Base-by-base conservation (phyloP, 2,329 filamentous ascomycete species). In the Aureobasidium sp. region DNA sequence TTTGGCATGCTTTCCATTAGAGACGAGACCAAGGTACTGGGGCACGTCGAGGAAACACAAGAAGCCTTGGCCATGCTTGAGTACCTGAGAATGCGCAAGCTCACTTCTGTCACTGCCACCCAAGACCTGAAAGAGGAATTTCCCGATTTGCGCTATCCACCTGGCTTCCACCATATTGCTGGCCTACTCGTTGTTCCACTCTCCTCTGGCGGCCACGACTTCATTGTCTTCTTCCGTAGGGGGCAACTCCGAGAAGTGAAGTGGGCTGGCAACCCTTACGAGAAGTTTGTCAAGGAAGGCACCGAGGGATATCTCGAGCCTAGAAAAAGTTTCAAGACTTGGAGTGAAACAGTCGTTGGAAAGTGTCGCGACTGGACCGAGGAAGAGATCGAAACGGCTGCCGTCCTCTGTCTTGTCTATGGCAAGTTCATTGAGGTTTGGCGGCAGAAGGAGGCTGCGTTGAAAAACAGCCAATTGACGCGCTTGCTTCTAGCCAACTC, bases 381-480 rank as follows among this genome's bases (percentile, higher is more conserved):
- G 68, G 88, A 95, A 64, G 89, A 96, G 69, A 81, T 95, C 2
- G 91, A 96, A 72, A 95, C 90, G 0, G 90, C 91, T 0, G 89
- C 90, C 0, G 89, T 95, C 0, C 77, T 96, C 2, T 95, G 90
- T 68, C 76, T 95, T 9, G 89, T 96, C 1, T 96, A 96, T 64
- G 89, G 88, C 70, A 87, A 84, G 70, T 96, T 96, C 70, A 95
- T 95, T 66, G 89, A 95, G 68, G 90, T 95, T 1, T 95, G 91
- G 91, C 81, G 90, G 60, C 89, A 95, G 69, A 95, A 95, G 65
- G 91, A 96, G 71, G 87, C 86, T 1, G 89, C 89, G 0, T 70
- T 95, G 62, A 87, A 95, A 67, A 93, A 79, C 69, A 95, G 88
- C 65, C 87, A 92, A 62, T 77, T 96, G 2, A 95, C 90, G 0